Evolutionary conservation across 1,284 basidiomycete genomes (phyloP), one percentile per base, ranked within the genome.

Genomic region (Veloboletus limbatus): DNA sequence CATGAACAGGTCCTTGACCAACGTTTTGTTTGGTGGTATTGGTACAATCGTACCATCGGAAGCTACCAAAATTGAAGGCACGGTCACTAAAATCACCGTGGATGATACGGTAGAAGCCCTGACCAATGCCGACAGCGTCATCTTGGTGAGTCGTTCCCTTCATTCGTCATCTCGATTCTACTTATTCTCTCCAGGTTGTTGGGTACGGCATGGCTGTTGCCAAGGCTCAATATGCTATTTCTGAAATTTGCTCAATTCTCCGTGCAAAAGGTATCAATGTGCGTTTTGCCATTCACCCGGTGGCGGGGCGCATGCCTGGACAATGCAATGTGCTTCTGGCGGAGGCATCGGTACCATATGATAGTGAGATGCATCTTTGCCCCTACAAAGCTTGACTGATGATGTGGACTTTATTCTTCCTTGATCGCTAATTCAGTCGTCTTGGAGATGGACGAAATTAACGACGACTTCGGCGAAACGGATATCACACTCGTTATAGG

Each of bases 161-260:
- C 17, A 6, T 37, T 20, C 16, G 16, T 30, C 17, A n/a, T 30
- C 25, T 40, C 6, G 30, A 24, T 26, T 40, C 56, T 9, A 57
- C 24, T 24, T 28, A 14, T n/a, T 32, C 20, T 34, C 13, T 36
- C 20, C 46, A 86, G 83, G 83, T 88, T n/a, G 86, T 89, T 20
- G 88, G 88, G 10, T 92, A 92, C 59, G 89, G 88, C 30, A 92
- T 92, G 88, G 89, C 89, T 11, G 90, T 92, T 1, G 89, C 89
- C 13, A 91, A 90, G 63, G 89, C 89, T 6, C 90, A 92, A 58
- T 88, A 87, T 64, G 86, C 89, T 5, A 90, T 92, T 55, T 82
- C 87, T 10, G 89, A 92, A 53, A 89, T 92, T 43, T 82, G 82
- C 20, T 71, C 77, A 0, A 76, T 85, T 63, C 72, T 92, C 27